phyloP scores from a whole-genome alignment of 176 grass and related monocot genomes.

The Paspalum vaginatum region DNA sequence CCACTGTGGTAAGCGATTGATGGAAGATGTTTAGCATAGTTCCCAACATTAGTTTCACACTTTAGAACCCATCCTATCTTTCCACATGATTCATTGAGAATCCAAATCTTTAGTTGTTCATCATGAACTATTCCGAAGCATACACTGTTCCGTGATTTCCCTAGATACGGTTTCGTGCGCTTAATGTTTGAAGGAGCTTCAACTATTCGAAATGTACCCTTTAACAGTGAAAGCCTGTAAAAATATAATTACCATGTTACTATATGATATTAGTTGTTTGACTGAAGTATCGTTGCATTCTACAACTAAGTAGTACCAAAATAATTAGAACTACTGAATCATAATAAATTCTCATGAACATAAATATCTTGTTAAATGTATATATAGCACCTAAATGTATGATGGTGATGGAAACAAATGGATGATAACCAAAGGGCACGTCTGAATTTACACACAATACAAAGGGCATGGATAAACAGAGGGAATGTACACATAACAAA shows the following conservation, averaged over 20 bases:
- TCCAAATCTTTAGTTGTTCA: neutral
- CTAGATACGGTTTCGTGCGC: neutral
- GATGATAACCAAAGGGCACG: neutral
- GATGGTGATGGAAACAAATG: neutral
- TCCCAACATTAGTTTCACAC: neutral
- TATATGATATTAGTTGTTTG: neutral
- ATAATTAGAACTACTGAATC: neutral
- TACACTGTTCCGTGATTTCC: neutral
- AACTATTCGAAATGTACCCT: neutral
- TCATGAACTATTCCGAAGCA: neutral
- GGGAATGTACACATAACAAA: too few species aligned
- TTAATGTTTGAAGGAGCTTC: neutral
- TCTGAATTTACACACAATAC: too few species aligned
- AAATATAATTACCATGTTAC: neutral
- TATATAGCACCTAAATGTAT: neutral
- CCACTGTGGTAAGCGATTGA: neutral
- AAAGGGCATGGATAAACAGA: too few species aligned
- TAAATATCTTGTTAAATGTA: neutral
- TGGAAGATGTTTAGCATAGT: neutral
- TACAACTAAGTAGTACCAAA: neutral
- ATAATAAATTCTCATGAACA: neutral
- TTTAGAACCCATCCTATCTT: neutral
- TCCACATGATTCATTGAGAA: slow-evolving; percentile 1
- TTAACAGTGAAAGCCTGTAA: slow-evolving; percentile 1
- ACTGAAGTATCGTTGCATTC: neutral